These are phyloP conservation scores for Fagopyrum esculentum DNA, from an alignment of 148 eudicot genomes.

Conservation along the genomic window DNA sequence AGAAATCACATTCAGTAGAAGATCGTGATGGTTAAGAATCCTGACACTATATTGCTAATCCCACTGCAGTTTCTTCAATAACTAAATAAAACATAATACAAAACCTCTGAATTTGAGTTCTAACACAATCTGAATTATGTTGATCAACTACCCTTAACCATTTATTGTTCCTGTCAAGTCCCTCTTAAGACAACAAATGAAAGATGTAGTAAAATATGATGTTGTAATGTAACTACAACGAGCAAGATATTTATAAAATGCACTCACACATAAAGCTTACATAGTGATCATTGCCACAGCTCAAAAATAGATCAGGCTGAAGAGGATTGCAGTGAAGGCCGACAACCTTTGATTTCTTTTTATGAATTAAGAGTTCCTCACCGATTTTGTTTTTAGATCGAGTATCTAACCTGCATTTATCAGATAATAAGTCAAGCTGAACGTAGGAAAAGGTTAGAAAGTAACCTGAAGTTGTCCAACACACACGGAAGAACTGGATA, in stretches of 20 bases:
- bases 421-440: background rate
- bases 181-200: background rate
- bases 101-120: background rate
- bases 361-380: conserved; percentile 64
- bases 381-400: conserved; percentile 58
- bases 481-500: background rate
- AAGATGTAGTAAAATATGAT: background rate
- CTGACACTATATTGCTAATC: background rate
- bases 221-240: background rate
- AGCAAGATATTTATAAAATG: background rate
- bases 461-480: background rate
- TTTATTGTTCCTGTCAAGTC: background rate
- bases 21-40: background rate
- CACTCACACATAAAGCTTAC: conserved; percentile 36
- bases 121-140: background rate
- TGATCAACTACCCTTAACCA: background rate
- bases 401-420: conserved; percentile 57
- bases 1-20: conserved; percentile 13
- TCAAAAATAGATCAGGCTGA: conserved; percentile 90
- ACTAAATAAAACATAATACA: background rate
- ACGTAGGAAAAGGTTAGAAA: background rate
- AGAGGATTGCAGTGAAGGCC: conserved; percentile 94
- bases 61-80: background rate
- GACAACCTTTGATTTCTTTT: conserved; percentile 83
- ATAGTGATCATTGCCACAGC: conserved; percentile 96